Conservation (phyloP, 2,329 filamentous ascomycete genomes). For the Zelopaecilomyces penicillatus region DNA sequence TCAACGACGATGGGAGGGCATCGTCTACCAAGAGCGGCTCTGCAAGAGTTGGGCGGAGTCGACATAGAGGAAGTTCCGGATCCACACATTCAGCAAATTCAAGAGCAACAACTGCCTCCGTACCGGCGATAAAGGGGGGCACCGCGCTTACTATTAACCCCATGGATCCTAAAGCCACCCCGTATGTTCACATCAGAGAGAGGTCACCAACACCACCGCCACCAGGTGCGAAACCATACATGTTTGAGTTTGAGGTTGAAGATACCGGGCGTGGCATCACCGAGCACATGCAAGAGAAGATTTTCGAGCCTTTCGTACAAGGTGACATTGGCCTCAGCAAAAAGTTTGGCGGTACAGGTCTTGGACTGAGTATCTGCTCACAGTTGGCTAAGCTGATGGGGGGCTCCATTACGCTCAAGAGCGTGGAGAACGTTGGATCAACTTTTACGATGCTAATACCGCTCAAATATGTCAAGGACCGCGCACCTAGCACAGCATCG, state of each 20-base stretch:
- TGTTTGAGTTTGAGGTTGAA: slow-evolving; percentile 82
- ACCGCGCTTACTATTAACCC: slow-evolving; percentile 57
- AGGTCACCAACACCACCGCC: slow-evolving; percentile 54
- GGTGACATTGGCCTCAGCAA: slow-evolving; percentile 84
- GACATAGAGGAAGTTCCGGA: slow-evolving; percentile 38
- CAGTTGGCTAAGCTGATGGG: slow-evolving; percentile 80
- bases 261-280: slow-evolving; percentile 85
- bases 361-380: slow-evolving; percentile 82
- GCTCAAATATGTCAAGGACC: slow-evolving; percentile 62
- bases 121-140: slow-evolving; percentile 26
- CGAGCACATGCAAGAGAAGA: slow-evolving; percentile 64
- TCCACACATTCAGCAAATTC: slow-evolving; percentile 45
- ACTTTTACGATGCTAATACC: slow-evolving; percentile 79
- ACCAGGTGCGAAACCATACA: slow-evolving; percentile 52
- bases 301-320: slow-evolving; percentile 93
- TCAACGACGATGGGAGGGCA: slow-evolving; percentile 37
- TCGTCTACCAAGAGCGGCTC: slow-evolving; percentile 42
- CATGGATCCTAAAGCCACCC: slow-evolving; percentile 44
- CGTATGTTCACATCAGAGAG: slow-evolving; percentile 42
- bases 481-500: slow-evolving; percentile 44
- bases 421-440: slow-evolving; percentile 64
- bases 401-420: slow-evolving; percentile 64
- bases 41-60: slow-evolving; percentile 30
- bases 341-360: slow-evolving; percentile 80
- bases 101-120: slow-evolving; percentile 20